phyloP scores from a whole-genome alignment of 257 asterid genomes.

The Solanum pimpinellifolium region DNA sequence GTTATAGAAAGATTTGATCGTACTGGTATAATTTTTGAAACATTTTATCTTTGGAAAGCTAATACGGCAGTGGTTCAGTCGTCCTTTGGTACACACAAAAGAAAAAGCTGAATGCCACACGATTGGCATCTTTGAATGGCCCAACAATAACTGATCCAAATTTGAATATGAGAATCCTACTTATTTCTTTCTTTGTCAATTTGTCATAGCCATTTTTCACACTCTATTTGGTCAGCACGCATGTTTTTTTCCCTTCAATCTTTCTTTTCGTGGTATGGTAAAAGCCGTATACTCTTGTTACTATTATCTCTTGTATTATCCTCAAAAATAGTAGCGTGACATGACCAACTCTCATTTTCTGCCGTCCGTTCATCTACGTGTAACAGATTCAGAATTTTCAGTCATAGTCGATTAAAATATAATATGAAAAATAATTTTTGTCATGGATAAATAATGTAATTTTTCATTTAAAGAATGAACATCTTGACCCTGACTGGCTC shows the following conservation, averaged over 20 bases:
- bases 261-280: conserved; percentile 17
- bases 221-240: conserved; percentile 16
- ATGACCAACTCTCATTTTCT: conserved; percentile 3
- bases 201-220: not conserved
- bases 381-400: not conserved
- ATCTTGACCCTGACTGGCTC: not conserved
- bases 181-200: not conserved
- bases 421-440: not conserved
- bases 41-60: not conserved
- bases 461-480: not conserved
- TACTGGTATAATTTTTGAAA: not conserved
- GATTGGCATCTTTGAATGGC: conserved; percentile 45
- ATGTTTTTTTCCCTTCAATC: conserved; percentile 1
- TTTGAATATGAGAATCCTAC: conserved; percentile 7
- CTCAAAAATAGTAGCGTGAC: not conserved
- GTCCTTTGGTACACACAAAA: not conserved
- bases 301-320: not conserved
- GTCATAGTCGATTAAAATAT: not conserved
- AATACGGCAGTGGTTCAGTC: not conserved
- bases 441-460: accelerated
- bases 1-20: not conserved
- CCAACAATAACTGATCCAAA: not conserved
- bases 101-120: conserved; percentile 30
- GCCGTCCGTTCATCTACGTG: conserved; percentile 2
- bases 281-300: conserved; percentile 19